Percentiles rank a stretch among this genome's conserved stretches.
Evolutionary conservation across 2,329 filamentous ascomycete species (phyloP).

Genomic region (Alternaria conjuncta): DNA sequence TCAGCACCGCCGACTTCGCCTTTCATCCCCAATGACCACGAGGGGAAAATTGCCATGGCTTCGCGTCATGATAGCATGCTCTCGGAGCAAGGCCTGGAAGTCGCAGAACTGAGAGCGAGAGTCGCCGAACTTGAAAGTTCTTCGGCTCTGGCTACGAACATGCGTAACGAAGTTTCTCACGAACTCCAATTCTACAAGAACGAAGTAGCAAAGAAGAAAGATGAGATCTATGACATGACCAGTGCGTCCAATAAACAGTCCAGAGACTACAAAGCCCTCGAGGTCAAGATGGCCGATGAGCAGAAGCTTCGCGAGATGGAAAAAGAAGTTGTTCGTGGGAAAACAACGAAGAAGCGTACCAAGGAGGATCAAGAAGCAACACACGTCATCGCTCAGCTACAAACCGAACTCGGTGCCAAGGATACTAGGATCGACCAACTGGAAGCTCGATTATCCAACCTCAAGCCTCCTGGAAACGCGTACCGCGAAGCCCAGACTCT

Average conservation of each 20-base stretch:
- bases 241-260: neutral
- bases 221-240: neutral
- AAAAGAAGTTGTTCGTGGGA: neutral
- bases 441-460: neutral
- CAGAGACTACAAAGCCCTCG: neutral
- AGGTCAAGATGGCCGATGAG: neutral
- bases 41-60: neutral
- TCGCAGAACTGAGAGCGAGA: neutral
- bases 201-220: neutral
- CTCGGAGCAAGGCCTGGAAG: neutral
- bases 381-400: neutral
- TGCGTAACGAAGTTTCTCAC: neutral
- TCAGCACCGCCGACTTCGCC: neutral
- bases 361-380: neutral
- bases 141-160: neutral
- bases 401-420: neutral
- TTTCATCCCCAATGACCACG: neutral
- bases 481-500: rapidly evolving
- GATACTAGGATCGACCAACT: neutral
- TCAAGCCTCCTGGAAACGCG: neutral
- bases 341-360: neutral
- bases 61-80: neutral
- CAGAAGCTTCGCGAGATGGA: neutral
- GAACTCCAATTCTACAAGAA: neutral
- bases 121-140: neutral